phyloP scores from a whole-genome alignment of 176 grass and related monocot species.

The Triticum urartu region DNA sequence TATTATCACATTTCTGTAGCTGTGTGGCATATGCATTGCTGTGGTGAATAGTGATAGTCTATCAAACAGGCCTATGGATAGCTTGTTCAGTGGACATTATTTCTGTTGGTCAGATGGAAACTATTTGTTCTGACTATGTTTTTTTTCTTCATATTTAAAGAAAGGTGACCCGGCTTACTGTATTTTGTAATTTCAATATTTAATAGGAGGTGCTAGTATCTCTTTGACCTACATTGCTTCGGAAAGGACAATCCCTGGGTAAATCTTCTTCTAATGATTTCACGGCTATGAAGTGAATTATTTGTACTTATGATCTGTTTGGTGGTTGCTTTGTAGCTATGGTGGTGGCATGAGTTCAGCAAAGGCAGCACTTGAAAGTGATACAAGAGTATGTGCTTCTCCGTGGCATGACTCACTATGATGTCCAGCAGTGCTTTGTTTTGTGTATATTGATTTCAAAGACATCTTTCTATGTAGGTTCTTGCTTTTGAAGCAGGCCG shows the following conservation, averaged over 20 bases:
- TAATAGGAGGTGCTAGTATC: constrained; percentile 67
- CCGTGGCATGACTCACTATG: background rate
- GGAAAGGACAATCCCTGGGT: constrained; percentile 83
- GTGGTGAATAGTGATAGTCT: background rate
- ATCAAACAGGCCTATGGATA: background rate
- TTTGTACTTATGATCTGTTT: constrained; percentile 20
- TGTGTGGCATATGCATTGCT: background rate
- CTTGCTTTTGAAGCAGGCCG: constrained; percentile 80
- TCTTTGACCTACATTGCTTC: constrained; percentile 82
- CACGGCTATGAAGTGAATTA: background rate
- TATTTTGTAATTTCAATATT: background rate
- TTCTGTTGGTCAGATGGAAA: background rate
- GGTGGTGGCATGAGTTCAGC: constrained; percentile 95
- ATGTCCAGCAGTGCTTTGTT: background rate
- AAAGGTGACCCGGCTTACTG: constrained; percentile 21
- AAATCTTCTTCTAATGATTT: constrained; percentile 22
- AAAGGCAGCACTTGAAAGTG: constrained; percentile 91
- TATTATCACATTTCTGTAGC: background rate
- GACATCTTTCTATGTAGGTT: constrained; percentile 38
- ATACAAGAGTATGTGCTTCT: constrained; percentile 62
- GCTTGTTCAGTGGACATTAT: background rate
- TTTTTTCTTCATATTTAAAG: constrained; percentile 13
- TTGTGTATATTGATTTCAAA: constrained; percentile 15
- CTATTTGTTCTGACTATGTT: background rate
- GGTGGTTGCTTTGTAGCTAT: constrained; percentile 46